Evolutionary conservation across 2,329 filamentous ascomycete genomes (phyloP).

Genomic region (Colletotrichum endophyticum): DNA sequence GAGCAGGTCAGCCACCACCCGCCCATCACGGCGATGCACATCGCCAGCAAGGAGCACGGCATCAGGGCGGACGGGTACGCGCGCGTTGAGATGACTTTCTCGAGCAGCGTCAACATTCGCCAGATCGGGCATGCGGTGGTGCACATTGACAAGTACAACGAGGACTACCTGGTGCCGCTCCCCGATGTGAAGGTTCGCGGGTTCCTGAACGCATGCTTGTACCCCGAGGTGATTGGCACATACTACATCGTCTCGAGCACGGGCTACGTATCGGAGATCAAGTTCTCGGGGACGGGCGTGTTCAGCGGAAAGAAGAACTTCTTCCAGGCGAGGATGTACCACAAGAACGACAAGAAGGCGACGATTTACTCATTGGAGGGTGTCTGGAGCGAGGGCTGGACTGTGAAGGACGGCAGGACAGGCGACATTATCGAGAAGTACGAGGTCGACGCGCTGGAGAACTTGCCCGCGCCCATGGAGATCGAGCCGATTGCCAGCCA

Average conservation of each 20-base stretch:
- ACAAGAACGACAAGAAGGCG: slow-evolving; percentile 39
- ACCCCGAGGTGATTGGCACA: slow-evolving; percentile 51
- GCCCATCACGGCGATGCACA: slow-evolving; percentile 58
- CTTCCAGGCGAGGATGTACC: slow-evolving; percentile 48
- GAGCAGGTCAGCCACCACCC: slow-evolving; percentile 61
- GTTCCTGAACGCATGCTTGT: slow-evolving; percentile 50
- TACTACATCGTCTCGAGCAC: slow-evolving; percentile 50
- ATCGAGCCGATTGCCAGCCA: slow-evolving; percentile 67
- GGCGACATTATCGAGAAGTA: slow-evolving; percentile 40
- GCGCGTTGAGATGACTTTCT: slow-evolving; percentile 57
- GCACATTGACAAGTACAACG: slow-evolving; percentile 52
- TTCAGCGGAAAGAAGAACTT: slow-evolving; percentile 49
- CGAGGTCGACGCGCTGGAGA: slow-evolving; percentile 36
- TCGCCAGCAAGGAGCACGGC: slow-evolving; percentile 44
- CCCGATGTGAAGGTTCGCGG: slow-evolving; percentile 54
- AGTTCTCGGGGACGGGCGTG: slow-evolving; percentile 51
- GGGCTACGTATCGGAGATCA: slow-evolving; percentile 50
- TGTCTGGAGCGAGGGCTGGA: slow-evolving; percentile 25
- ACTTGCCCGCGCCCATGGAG: slow-evolving; percentile 35
- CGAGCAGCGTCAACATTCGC: slow-evolving; percentile 52
- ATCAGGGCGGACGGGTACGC: slow-evolving; percentile 56
- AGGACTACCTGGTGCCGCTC: slow-evolving; percentile 54
- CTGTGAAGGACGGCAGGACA: slow-evolving; percentile 32
- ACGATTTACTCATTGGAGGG: slow-evolving; percentile 22
- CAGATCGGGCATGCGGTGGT: slow-evolving; percentile 56